Percentiles rank a stretch among this genome's conserved stretches.
phyloP scores from a whole-genome alignment of 495 filamentous ascomycete genomes.

The Aspergillus saccharolyticus region DNA sequence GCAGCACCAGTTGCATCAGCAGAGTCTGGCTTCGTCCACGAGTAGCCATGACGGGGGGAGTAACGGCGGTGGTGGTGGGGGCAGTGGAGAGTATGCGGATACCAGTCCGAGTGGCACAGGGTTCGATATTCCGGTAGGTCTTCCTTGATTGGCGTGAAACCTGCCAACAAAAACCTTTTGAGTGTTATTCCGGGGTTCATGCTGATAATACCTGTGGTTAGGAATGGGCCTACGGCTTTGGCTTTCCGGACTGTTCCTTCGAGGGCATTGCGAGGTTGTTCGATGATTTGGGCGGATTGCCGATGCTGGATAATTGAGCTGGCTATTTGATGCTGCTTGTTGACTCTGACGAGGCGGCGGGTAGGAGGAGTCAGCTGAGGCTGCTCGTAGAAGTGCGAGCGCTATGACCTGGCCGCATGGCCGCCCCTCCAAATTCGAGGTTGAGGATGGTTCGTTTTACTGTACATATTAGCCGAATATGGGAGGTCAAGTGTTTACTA shows the following conservation, averaged over 20 bases:
- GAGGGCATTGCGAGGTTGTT: slow-evolving; percentile 38
- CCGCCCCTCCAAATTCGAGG: too few relatives aligned
- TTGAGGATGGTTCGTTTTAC: background rate
- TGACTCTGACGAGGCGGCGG: too few relatives aligned
- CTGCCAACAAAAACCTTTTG: too few relatives aligned
- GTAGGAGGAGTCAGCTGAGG: too few relatives aligned
- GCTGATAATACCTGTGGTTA: slow-evolving; percentile 2
- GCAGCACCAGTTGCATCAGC: too few relatives aligned
- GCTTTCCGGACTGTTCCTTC: slow-evolving; percentile 39
- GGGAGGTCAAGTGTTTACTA: background rate
- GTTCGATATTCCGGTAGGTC: slow-evolving; percentile 31
- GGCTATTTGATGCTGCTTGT: background rate
- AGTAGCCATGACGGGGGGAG: background rate
- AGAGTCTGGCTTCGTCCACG: background rate
- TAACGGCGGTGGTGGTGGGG: background rate
- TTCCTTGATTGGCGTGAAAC: too few relatives aligned
- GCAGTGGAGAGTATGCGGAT: background rate
- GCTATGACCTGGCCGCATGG: too few relatives aligned
- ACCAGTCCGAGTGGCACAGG: slow-evolving; percentile 7
- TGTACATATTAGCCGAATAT: background rate
- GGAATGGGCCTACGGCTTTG: slow-evolving; percentile 41
- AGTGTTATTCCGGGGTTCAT: background rate
- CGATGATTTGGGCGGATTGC: slow-evolving; percentile 33
- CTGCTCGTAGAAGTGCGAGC: too few relatives aligned
- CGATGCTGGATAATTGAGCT: slow-evolving; percentile 30